Conservation (phyloP, 2,329 filamentous ascomycete genomes). For the Penicillium sp. region DNA sequence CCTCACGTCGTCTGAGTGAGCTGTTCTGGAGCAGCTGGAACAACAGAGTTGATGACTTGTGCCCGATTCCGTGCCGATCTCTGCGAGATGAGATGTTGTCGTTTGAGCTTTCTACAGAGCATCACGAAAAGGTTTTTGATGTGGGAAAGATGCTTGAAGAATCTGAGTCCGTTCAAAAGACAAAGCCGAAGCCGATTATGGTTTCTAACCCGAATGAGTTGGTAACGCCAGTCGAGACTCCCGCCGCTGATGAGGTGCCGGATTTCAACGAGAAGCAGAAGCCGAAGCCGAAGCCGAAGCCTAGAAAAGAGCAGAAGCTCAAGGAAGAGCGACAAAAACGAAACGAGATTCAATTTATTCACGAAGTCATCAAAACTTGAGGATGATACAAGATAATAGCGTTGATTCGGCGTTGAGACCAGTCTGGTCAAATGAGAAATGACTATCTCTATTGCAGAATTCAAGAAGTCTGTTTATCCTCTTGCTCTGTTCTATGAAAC, state of each 20-base stretch:
- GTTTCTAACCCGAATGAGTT: not conserved
- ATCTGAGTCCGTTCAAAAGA: not conserved
- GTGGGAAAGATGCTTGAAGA: not conserved
- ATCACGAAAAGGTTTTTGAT: not conserved
- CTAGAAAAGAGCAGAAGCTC: not conserved
- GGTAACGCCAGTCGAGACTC: not conserved
- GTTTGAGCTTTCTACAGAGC: not conserved
- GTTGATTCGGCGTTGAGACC: not conserved
- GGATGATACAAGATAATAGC: not conserved
- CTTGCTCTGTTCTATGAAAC: not conserved
- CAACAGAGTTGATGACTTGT: not conserved
- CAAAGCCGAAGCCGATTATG: not conserved
- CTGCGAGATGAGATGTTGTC: not conserved
- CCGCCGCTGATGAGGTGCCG: not conserved
- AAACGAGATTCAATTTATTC: not conserved
- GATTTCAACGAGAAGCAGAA: not conserved
- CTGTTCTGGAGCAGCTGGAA: slow-evolving; percentile 1
- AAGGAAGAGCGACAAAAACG: not conserved
- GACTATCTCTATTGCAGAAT: too few relatives aligned
- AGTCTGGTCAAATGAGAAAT: not conserved
- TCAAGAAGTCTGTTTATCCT: not conserved
- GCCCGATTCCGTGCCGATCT: slow-evolving; percentile 1
- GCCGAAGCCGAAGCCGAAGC: not conserved
- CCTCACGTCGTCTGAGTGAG: not conserved
- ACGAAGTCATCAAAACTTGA: not conserved